Conservation (phyloP, 345 rosid genomes). For the Microthlaspi erraticum region DNA sequence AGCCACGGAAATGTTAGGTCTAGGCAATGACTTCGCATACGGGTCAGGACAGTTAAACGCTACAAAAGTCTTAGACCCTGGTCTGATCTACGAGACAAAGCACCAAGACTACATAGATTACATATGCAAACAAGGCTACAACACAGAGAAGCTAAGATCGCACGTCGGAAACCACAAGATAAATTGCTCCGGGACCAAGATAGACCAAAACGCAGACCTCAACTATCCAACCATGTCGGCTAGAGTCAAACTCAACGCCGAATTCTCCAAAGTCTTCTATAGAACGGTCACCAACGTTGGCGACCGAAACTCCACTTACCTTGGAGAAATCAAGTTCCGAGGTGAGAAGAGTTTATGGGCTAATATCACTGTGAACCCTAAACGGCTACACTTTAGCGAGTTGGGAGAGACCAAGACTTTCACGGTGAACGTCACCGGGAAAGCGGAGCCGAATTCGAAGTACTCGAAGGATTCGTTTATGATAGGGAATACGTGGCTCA, state of each 20-base stretch:
- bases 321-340: constrained; percentile 15
- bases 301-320: constrained; percentile 47
- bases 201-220: constrained; percentile 41
- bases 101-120: constrained; percentile 49
- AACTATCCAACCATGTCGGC: constrained; percentile 60
- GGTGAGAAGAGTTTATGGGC: neutral
- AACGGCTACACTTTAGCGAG: constrained; percentile 42
- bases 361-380: constrained; percentile 48
- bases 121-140: constrained; percentile 51
- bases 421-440: constrained; percentile 45
- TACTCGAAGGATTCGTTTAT: neutral
- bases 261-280: constrained; percentile 35
- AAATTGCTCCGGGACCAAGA: constrained; percentile 39
- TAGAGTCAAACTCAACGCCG: neutral
- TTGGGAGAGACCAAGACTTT: constrained; percentile 49
- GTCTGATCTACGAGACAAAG: constrained; percentile 44
- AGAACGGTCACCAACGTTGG: constrained; percentile 71
- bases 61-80: constrained; percentile 46
- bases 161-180: constrained; percentile 43
- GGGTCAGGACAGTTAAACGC: constrained; percentile 67
- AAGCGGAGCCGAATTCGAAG: neutral
- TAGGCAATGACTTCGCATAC: constrained; percentile 48
- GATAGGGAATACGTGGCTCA: constrained; percentile 28
- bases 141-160: constrained; percentile 11
- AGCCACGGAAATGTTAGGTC: constrained; percentile 28